Conservation (phyloP, 805 yeast species). For the Starmerella apicola region DNA sequence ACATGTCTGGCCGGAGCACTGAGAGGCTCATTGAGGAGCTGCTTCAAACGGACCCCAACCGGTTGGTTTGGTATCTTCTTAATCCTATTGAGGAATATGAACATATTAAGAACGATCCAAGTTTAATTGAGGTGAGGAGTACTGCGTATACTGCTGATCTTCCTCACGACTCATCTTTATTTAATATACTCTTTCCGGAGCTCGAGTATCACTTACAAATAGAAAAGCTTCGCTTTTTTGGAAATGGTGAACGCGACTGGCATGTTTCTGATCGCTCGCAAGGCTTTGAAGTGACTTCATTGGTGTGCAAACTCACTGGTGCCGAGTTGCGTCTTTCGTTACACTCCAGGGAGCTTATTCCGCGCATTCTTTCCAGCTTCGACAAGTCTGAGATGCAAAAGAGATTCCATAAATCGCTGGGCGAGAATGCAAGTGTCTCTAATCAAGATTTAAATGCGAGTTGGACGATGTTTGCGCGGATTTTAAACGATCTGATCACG, state of each 20-base stretch:
- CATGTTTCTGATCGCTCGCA: slow-evolving; percentile 2
- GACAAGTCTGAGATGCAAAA: slow-evolving; percentile 29
- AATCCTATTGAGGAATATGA: slow-evolving; percentile 10
- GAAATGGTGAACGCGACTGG: slow-evolving; percentile 12
- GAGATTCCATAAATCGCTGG: slow-evolving; percentile 36
- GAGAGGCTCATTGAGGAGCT: slow-evolving; percentile 26
- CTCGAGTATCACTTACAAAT: slow-evolving; percentile 21
- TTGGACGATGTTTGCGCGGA: slow-evolving; percentile 10
- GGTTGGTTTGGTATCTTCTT: slow-evolving; percentile 7
- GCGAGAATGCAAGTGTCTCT: neutral
- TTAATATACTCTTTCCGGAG: slow-evolving; percentile 16
- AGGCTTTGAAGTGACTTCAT: slow-evolving; percentile 4
- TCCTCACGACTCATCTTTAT: neutral
- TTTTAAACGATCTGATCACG: slow-evolving; percentile 9
- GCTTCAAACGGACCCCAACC: slow-evolving; percentile 18
- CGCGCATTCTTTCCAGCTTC: slow-evolving; percentile 37
- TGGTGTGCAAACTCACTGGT: slow-evolving; percentile 20
- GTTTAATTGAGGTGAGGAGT: neutral
- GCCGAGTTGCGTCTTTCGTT: slow-evolving; percentile 16
- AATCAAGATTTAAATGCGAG: neutral
- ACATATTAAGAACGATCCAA: neutral
- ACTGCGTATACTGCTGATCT: neutral
- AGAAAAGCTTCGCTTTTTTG: slow-evolving; percentile 4
- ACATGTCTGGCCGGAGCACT: slow-evolving; percentile 8
- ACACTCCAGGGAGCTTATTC: slow-evolving; percentile 30